Conservation (phyloP, 2,329 filamentous ascomycete species). For the Venturia nashicola region DNA sequence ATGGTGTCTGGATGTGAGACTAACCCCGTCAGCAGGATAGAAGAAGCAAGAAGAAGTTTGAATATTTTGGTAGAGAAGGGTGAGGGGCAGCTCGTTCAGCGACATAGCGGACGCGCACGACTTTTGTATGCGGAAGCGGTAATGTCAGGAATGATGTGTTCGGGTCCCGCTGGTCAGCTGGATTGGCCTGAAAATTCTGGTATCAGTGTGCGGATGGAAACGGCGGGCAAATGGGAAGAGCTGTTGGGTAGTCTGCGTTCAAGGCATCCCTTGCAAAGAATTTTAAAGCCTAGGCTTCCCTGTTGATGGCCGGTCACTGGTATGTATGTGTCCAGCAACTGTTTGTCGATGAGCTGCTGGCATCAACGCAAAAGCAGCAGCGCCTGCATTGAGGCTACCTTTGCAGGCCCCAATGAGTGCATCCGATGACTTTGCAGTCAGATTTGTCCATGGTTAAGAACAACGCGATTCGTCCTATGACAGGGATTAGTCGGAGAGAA, state of each 20-base stretch:
- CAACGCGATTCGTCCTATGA: neutral
- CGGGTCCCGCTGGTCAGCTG: neutral
- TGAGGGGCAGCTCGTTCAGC: neutral
- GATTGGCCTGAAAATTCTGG: conserved; percentile 5
- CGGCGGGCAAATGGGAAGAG: conserved; percentile 8
- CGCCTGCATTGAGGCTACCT: conserved; percentile 7
- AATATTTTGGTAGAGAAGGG: neutral
- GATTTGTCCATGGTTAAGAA: neutral
- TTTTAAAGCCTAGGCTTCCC: conserved; percentile 7
- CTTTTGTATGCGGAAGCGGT: conserved; percentile 3
- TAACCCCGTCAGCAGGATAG: conserved; percentile 4
- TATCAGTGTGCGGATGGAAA: conserved; percentile 5
- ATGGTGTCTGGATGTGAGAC: neutral
- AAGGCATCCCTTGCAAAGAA: conserved; percentile 5
- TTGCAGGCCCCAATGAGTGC: neutral
- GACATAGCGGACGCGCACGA: neutral
- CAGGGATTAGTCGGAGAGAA: neutral
- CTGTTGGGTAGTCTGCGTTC: neutral
- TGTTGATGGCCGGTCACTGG: conserved; percentile 7
- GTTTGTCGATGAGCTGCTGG: conserved; percentile 9
- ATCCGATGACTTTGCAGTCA: neutral
- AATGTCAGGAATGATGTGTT: conserved; percentile 6
- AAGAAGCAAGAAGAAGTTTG: conserved; percentile 1
- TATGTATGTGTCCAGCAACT: conserved; percentile 10
- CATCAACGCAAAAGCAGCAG: conserved; percentile 1